Conservation (phyloP, 345 rosid genomes). For the Salix koriyanagi region DNA sequence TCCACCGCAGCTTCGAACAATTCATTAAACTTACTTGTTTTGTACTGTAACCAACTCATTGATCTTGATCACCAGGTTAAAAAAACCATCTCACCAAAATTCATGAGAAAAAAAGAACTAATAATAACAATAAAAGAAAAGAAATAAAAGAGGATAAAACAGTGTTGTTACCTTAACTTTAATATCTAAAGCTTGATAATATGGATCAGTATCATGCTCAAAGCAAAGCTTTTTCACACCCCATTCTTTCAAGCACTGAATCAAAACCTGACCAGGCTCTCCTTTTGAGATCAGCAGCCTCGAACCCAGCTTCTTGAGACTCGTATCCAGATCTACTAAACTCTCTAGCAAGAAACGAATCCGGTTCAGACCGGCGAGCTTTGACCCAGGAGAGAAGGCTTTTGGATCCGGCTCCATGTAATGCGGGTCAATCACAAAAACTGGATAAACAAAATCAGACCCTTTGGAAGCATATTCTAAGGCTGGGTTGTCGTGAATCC, state of each 20-base stretch:
- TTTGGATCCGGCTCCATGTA: conserved; percentile 72
- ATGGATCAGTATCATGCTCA: conserved; percentile 82
- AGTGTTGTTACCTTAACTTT: conserved; percentile 55
- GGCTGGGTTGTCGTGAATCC: conserved; percentile 94
- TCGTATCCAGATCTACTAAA: conserved; percentile 60
- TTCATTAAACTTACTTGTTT: no score
- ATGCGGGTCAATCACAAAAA: conserved; percentile 82
- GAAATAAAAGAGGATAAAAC: background rate
- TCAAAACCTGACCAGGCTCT: conserved; percentile 57
- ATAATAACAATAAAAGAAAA: background rate
- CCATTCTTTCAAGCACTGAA: conserved; percentile 84
- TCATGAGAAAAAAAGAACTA: background rate
- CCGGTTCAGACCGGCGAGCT: conserved; percentile 65
- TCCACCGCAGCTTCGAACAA: no score
- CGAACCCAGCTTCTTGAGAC: conserved; percentile 59
- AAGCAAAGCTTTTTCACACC: conserved; percentile 68
- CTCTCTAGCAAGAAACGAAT: conserved; percentile 80
- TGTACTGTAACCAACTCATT: no score
- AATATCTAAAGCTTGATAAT: conserved; percentile 69
- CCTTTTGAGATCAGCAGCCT: conserved; percentile 56
- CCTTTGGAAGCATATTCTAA: conserved; percentile 56
- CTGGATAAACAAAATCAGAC: conserved; percentile 53
- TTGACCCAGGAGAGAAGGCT: conserved; percentile 69
- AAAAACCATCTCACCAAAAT: background rate
- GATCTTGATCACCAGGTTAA: background rate